These are phyloP conservation scores for Diaporthe amygdali DNA, from an alignment of 2,329 filamentous ascomycete genomes.

Conservation along the genomic window DNA sequence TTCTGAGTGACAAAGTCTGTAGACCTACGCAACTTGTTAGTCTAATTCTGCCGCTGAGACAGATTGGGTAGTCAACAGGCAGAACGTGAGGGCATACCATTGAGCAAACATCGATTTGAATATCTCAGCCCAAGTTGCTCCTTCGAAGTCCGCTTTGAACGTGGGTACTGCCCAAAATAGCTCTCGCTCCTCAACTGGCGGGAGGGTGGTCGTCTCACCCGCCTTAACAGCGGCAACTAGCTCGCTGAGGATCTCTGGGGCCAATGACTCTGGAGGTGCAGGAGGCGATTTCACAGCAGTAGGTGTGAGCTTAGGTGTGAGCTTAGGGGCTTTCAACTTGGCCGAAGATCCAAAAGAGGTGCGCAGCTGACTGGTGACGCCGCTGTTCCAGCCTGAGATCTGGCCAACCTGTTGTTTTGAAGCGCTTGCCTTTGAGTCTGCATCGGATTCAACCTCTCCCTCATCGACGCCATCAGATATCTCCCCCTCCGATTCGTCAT, in stretches of 20 bases:
- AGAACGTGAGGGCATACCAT: not conserved
- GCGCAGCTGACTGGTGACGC: constrained; percentile 28
- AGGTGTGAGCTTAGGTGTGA: not conserved
- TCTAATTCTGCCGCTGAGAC: not conserved
- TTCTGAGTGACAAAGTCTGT: constrained; percentile 16
- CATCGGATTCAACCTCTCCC: constrained; percentile 8
- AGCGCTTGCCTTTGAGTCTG: constrained; percentile 11
- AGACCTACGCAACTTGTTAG: not conserved
- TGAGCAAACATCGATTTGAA: constrained; percentile 16
- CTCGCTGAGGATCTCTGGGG: constrained; percentile 7
- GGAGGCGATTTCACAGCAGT: not conserved
- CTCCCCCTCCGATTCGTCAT: not conserved
- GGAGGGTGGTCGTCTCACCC: not conserved
- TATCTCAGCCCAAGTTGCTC: constrained; percentile 21
- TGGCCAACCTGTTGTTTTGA: constrained; percentile 10
- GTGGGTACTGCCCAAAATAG: constrained; percentile 7
- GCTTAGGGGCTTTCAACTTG: not conserved
- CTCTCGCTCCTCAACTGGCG: not conserved
- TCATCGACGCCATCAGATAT: constrained; percentile 16
- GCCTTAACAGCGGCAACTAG: constrained; percentile 9
- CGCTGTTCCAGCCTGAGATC: constrained; percentile 33
- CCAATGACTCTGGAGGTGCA: not conserved
- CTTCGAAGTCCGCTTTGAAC: constrained; percentile 19
- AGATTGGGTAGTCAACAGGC: not conserved
- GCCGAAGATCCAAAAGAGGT: constrained; percentile 23